phyloP scores from a whole-genome alignment of 1,284 basidiomycete species.

The Trametes versicolor region DNA sequence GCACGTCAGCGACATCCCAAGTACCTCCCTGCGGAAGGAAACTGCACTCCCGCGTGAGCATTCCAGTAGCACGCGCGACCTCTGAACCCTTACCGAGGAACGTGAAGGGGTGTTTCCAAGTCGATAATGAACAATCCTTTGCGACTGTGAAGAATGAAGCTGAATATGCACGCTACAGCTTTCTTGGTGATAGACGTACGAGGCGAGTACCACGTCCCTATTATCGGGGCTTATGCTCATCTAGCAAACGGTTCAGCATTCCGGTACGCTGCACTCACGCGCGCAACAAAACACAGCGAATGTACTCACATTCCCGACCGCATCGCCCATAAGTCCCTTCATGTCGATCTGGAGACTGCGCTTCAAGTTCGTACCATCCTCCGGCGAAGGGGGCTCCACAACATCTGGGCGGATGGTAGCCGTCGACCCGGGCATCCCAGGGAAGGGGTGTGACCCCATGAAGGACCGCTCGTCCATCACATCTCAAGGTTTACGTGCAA shows the following conservation, averaged over 20 bases:
- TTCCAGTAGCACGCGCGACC: conserved; percentile 49
- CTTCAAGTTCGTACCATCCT: conserved; percentile 59
- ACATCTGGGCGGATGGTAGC: conserved; percentile 32
- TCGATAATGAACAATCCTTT: conserved; percentile 98
- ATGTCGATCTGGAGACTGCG: conserved; percentile 76
- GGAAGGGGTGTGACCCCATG: conserved; percentile 24
- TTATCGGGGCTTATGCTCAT: conserved; percentile 86
- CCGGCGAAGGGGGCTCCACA: conserved; percentile 26
- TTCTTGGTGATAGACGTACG: conserved; percentile 55
- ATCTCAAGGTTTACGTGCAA: conserved; percentile 26
- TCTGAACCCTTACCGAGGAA: conserved; percentile 75
- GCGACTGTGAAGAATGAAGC: conserved; percentile 58
- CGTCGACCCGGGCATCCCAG: conserved; percentile 30
- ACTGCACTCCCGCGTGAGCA: conserved; percentile 76
- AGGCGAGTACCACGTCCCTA: conserved; percentile 82
- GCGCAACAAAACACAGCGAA: neutral
- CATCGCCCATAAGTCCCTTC: conserved; percentile 80
- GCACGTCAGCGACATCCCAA: conserved; percentile 96
- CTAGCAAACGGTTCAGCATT: conserved; percentile 46
- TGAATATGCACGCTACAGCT: neutral
- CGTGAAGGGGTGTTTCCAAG: conserved; percentile 85
- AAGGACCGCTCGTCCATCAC: conserved; percentile 33
- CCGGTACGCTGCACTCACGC: neutral
- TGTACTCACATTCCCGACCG: conserved; percentile 78
- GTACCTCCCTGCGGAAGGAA: conserved; percentile 92